Base-by-base conservation (phyloP, 2,329 filamentous ascomycete species). In the Neofusicoccum sp. region DNA sequence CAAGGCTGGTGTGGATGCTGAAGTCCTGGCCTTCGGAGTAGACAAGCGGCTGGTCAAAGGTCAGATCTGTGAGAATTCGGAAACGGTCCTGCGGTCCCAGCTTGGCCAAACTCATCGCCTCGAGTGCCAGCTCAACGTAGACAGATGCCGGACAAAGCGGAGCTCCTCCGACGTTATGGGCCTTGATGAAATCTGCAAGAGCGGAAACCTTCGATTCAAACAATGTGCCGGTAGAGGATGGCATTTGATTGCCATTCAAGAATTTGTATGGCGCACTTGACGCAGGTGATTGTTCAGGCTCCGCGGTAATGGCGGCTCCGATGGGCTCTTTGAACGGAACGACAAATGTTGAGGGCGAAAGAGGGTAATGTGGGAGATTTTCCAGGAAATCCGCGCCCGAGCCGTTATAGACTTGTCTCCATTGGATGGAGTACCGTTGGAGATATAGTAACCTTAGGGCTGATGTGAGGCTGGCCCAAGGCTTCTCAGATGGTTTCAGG, bases 121-220 rank as follows among this genome's bases (percentile, higher is more conserved):
- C 44, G 3, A 61, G 14, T 1, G 48, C 61, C 14, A 62, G 26
- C 41, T 62, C 57, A 12, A 45, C 34, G 41, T 62, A 62, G 1
- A 62, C 48, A 1, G 57, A 60, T 7, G 61, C 61, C 1, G 61
- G 61, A 31, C 61, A 62, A 2, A 62, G 45, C 3, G 58, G 38
- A 9, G 41, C 36, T 4, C 61, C 61, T n/a, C 61, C 57, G 1
- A 62, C 61, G 16, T 31, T 33, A 16, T 62, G 61, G 4, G 38
- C 45, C 33, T 62, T 60, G 57, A 62, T 62, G 41, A 38, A 62
- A 2, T 54, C 47, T 7, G 33, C 26, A 3, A 62, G 43, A 3
- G 11, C 33, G 1, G 41, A 48, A 1, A 60, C n/a, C 7, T 43
- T 60, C 8, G 54, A 36, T 3, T 30, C 36, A 24, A 62, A 62